A percentile compares a stretch with the other conserved stretches of the same genome.
Evolutionary conservation across 305 asterid species (phyloP).

Genomic region (Rubia balearica): DNA sequence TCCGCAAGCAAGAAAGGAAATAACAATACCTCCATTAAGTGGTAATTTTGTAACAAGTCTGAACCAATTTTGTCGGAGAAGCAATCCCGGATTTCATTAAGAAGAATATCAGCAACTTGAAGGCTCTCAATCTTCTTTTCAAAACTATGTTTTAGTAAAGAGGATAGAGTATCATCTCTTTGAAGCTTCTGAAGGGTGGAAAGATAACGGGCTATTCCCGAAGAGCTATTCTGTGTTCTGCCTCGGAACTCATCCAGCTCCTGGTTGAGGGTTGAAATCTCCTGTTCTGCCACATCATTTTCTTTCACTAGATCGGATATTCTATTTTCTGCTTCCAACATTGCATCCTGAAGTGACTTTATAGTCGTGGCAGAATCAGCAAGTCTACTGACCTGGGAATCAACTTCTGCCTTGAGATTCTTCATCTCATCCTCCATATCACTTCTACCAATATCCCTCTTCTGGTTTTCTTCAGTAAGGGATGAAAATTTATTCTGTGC

Average conservation of each 20-base stretch:
- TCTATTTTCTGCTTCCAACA: constrained; percentile 42
- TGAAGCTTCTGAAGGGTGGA: constrained; percentile 51
- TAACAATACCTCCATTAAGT: constrained; percentile 49
- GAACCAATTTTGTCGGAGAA: constrained; percentile 43
- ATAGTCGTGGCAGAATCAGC: constrained; percentile 53
- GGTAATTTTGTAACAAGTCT: constrained; percentile 35
- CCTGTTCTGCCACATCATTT: constrained; percentile 33
- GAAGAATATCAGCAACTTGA: constrained; percentile 44
- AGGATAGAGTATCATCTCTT: constrained; percentile 52
- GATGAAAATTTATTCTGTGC: constrained; percentile 15
- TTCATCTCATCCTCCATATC: constrained; percentile 65
- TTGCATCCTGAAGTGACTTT: constrained; percentile 61
- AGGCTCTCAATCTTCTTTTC: constrained; percentile 53
- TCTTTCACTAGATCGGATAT: constrained; percentile 46
- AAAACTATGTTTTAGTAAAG: constrained; percentile 43
- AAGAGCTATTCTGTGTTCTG: constrained; percentile 37
- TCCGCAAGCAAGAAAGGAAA: constrained; percentile 8
- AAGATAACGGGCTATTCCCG: constrained; percentile 54
- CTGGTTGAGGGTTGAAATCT: constrained; percentile 44
- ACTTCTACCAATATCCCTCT: constrained; percentile 34
- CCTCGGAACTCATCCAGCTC: constrained; percentile 65
- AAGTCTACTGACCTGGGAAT: constrained; percentile 48
- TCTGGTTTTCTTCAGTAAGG: constrained; percentile 57
- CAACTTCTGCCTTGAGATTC: constrained; percentile 67
- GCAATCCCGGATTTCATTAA: constrained; percentile 48